These are phyloP conservation scores for Lachnellula arida DNA, from an alignment of 2,329 filamentous ascomycete species.

Conservation along the genomic window DNA sequence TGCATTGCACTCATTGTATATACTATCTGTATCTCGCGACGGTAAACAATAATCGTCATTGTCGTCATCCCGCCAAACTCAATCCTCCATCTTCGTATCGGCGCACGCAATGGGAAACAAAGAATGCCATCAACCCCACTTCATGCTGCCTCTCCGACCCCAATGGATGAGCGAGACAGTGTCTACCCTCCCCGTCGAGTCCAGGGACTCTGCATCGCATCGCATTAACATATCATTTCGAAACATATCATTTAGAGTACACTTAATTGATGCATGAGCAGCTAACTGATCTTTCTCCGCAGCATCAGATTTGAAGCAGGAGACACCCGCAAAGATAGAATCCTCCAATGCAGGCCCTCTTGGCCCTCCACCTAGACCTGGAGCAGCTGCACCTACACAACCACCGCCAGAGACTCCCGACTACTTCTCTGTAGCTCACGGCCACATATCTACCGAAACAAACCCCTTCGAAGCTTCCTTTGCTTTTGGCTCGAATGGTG, in stretches of 20 bases:
- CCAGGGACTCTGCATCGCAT: background rate
- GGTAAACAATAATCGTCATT: background rate
- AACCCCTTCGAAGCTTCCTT: slow-evolving; percentile 99
- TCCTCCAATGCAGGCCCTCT: slow-evolving; percentile 58
- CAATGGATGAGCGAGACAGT: background rate
- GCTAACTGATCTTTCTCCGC: slow-evolving; percentile 14
- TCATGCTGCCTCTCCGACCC: background rate
- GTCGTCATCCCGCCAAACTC: background rate
- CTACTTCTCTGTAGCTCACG: slow-evolving; percentile 61
- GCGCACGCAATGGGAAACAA: background rate
- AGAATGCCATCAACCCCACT: background rate
- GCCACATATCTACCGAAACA: slow-evolving; percentile 68
- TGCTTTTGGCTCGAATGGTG: slow-evolving; percentile 42
- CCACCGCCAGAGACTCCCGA: slow-evolving; percentile 55
- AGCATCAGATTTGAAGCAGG: slow-evolving; percentile 42
- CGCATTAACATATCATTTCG: background rate
- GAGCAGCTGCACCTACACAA: slow-evolving; percentile 33
- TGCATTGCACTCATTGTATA: background rate
- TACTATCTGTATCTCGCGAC: background rate
- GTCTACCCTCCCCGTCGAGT: background rate
- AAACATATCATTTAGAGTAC: background rate
- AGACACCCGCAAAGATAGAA: slow-evolving; percentile 43
- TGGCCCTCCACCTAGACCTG: slow-evolving; percentile 65
- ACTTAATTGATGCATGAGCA: background rate
- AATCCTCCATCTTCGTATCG: background rate